These are phyloP conservation scores for Saccharomyces uvarum DNA, from an alignment of 1,139 yeast species.

Conservation along the genomic window DNA sequence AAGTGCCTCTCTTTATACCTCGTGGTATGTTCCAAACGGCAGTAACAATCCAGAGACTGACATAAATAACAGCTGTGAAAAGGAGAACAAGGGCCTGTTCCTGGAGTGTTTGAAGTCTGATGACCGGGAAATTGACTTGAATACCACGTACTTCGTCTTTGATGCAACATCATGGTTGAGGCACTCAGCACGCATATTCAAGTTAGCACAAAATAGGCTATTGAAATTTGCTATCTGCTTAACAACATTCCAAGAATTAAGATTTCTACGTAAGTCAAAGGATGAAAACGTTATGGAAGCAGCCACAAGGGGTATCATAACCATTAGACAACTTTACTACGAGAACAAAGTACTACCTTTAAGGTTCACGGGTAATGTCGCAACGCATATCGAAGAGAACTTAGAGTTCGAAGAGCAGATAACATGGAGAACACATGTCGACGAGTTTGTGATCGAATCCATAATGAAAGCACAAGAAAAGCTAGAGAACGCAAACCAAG, in stretches of 20 bases:
- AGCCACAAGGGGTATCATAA: conserved; percentile 71
- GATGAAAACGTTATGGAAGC: conserved; percentile 75
- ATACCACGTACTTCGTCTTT: conserved; percentile 51
- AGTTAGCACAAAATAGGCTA: conserved; percentile 55
- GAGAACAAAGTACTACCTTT: conserved; percentile 53
- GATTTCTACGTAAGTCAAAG: conserved; percentile 64
- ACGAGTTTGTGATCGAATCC: conserved; percentile 36
- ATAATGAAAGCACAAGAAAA: conserved; percentile 30
- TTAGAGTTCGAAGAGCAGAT: conserved; percentile 37
- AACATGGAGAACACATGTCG: conserved; percentile 37
- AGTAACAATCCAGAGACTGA: conserved; percentile 4
- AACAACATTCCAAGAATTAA: conserved; percentile 69
- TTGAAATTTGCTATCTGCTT: conserved; percentile 57
- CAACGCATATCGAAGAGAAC: conserved; percentile 47
- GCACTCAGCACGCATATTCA: conserved; percentile 69
- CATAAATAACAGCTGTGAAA: not conserved
- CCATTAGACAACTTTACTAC: conserved; percentile 56
- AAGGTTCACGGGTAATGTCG: conserved; percentile 62
- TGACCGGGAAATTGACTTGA: conserved; percentile 26
- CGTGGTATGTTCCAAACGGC: conserved; percentile 19
- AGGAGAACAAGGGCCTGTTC: not conserved
- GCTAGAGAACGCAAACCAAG: conserved; percentile 13
- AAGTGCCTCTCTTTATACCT: conserved; percentile 29
- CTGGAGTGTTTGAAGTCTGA: not conserved
- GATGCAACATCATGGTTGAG: conserved; percentile 79